Conservation (phyloP, 2,329 filamentous ascomycete genomes). For the Pestalotiopsis sp. region DNA sequence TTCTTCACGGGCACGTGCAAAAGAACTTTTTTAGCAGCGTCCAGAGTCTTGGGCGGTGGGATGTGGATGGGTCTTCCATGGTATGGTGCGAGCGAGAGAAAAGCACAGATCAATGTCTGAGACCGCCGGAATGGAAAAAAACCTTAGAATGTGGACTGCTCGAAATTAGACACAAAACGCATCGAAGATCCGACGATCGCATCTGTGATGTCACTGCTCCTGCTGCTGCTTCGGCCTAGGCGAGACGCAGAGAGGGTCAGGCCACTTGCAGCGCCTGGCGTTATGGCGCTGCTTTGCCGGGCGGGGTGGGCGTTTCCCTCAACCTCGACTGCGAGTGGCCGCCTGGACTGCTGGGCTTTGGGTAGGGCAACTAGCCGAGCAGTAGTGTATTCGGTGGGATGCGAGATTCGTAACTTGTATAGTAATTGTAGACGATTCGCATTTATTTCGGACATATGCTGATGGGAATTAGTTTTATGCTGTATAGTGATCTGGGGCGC, state of each 20-base stretch:
- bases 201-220: background rate
- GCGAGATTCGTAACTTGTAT: background rate
- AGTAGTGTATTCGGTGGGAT: background rate
- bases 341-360: too few relatives aligned
- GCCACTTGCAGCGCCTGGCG: background rate
- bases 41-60: slow-evolving; percentile 4
- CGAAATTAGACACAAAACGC: background rate
- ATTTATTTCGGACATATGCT: background rate
- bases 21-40: slow-evolving; percentile 1
- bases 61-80: background rate
- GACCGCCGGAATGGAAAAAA: slow-evolving; percentile 3
- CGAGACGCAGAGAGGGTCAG: background rate
- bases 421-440: background rate
- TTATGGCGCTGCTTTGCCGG: too few relatives aligned
- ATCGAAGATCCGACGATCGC: background rate
- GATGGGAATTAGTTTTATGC: background rate
- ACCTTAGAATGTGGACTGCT: slow-evolving; percentile 7
- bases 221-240: background rate
- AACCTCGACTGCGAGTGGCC: too few relatives aligned
- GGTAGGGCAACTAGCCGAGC: background rate
- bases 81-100: background rate
- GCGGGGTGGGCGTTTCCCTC: too few relatives aligned
- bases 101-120: slow-evolving; percentile 9
- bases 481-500: background rate
- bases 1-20: background rate